These are phyloP conservation scores for Magnolia changhungtana DNA, from an alignment of 164 flowering plant genomes.

Conservation along the genomic window DNA sequence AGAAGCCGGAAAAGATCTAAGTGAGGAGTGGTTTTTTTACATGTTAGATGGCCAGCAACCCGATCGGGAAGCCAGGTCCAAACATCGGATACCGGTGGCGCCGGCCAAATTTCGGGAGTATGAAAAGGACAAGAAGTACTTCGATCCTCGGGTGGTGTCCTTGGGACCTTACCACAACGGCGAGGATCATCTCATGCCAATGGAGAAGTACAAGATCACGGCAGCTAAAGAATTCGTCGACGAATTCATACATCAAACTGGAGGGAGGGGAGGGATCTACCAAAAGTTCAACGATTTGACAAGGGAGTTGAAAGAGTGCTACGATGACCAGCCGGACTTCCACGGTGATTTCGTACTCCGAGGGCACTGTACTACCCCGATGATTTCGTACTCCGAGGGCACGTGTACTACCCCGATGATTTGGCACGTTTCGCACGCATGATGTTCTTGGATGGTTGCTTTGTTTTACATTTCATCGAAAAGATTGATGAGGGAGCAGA, in stretches of 20 bases:
- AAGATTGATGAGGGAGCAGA: no score
- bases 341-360: no score
- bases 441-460: no score
- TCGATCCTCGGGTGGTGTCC: slow-evolving; percentile 12
- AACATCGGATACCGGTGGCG: not conserved
- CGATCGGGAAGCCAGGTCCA: not conserved
- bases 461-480: no score
- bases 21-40: not conserved
- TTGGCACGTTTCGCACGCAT: no score
- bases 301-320: not conserved
- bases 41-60: not conserved
- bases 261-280: not conserved
- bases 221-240: slow-evolving; percentile 4
- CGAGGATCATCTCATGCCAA: not conserved
- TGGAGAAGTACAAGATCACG: slow-evolving; percentile 15
- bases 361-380: no score
- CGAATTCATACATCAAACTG: not conserved
- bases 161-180: slow-evolving; percentile 22
- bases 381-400: no score
- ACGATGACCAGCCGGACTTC: no score
- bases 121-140: not conserved
- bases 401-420: no score
- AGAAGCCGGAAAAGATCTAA: not conserved
- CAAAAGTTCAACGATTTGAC: not conserved
- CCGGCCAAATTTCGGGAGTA: not conserved